Base-by-base conservation (phyloP, 2,329 filamentous ascomycete species). In the Kalaharituber pfeilii region DNA sequence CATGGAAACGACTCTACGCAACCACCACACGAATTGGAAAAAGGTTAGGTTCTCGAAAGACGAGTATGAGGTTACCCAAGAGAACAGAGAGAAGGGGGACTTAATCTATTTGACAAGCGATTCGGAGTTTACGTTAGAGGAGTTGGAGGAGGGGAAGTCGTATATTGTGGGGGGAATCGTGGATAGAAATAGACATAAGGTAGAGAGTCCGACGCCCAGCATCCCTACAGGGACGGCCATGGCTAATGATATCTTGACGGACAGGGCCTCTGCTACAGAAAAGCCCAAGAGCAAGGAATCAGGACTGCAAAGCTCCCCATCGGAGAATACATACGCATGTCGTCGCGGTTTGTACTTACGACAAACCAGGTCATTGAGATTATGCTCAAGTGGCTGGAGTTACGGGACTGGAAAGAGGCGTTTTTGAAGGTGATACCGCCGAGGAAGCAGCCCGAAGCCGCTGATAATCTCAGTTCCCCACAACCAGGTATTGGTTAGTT, bases 321-420 rank as follows among this genome's bases (percentile, higher is more conserved):
- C 63, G 86, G 87, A n/a, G 81, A 96, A 59, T 96, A 86, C 67
- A 82, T 98, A 73, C 77, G 86, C 59, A 93, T 98, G 84, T 77
- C 81, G 54, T 88, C 83, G 63, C 79, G 91, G 28, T 79, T 82
- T 62, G 85, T 98, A 3, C 71, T 98, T 55, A 82, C 89, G 2
- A 95, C 89, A 6, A 98, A 96, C 66, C 91, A 98, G 65, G 91
- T 98, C 1, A 78, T 91, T 49, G 89, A 96, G 69, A 96, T 98
- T 59, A 94, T 98, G 86, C 71, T 94, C 47, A 81, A 80, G 60
- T 98, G 88, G 87, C 69, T 98, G 53, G 86, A 95, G 68, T 79
- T 78, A 50, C 85, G 84, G 1, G 84, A 96, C 67, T 98, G 91
- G 91, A 88, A 82, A 1, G 74, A 84, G 65, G 88, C 91, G 0